phyloP scores from a whole-genome alignment of 1,284 basidiomycete species.

The Inonotus obliquus region DNA sequence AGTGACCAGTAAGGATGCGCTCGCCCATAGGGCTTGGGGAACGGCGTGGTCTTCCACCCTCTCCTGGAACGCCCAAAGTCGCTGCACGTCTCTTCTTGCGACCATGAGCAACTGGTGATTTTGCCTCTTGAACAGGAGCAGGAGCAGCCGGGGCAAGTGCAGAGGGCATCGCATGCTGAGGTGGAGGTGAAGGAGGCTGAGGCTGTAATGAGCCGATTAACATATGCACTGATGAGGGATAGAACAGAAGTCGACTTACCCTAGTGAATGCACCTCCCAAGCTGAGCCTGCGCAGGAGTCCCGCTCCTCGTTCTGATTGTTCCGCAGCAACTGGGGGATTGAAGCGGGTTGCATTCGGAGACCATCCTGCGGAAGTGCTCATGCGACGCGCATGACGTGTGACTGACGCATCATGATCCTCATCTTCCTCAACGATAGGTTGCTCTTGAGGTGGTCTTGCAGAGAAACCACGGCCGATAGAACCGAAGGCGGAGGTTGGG shows the following conservation, averaged over 20 bases:
- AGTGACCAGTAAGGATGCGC: constrained; percentile 77
- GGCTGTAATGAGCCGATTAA: neutral
- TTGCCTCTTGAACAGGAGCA: constrained; percentile 25
- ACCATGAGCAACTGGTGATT: constrained; percentile 25
- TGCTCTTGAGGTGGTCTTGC: constrained; percentile 7
- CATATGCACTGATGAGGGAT: neutral
- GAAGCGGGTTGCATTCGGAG: constrained; percentile 45
- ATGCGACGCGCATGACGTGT: constrained; percentile 29
- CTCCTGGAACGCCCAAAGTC: constrained; percentile 41
- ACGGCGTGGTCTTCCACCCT: constrained; percentile 43
- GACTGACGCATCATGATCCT: constrained; percentile 26
- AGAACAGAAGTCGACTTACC: constrained; percentile 37
- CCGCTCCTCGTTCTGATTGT: constrained; percentile 55
- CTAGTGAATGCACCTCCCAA: constrained; percentile 52
- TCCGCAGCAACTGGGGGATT: constrained; percentile 22
- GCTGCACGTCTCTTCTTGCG: constrained; percentile 53
- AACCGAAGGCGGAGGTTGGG: constrained; percentile 30
- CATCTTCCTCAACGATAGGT: constrained; percentile 33
- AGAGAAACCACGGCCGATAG: constrained; percentile 7
- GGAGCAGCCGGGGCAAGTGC: neutral
- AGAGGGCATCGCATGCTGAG: neutral
- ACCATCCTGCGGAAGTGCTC: constrained; percentile 41
- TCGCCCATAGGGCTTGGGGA: constrained; percentile 84
- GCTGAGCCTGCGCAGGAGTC: constrained; percentile 66
- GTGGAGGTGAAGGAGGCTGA: constrained; percentile 9